Evolutionary conservation across 2,329 filamentous ascomycete species (phyloP), one percentile per base, ranked within the genome.

Genomic region (Aureobasidium sp.): DNA sequence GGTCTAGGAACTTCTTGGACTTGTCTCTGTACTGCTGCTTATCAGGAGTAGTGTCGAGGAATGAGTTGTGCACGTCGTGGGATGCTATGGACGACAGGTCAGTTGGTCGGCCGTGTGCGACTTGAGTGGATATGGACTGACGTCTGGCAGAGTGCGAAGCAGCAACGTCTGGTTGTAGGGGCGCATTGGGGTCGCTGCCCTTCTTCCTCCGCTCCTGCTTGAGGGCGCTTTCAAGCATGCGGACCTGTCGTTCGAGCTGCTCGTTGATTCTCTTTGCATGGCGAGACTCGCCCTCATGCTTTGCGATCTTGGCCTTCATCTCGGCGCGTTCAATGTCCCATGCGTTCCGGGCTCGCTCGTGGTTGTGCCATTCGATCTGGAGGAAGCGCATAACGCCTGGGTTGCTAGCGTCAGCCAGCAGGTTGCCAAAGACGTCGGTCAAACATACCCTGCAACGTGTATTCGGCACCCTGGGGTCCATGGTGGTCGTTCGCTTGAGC

Each of bases 311-410:
- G 67, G 90, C 91, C 79, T 96, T 96, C 94, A 99, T 97, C 78
- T 99, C 94, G 70, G 96, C 94, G 72, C 91, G 88, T 77, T 99
- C 94, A 73, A 99, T 99, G 76, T 99, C 94, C 94, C 94, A 99
- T 41, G 91, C 88, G 77, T 99, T 99, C 69, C 94, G 86, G 73
- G 97, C 94, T 76, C 94, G 89, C 77, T 99, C 94, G 75, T 99
- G 93, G 68, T 91, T 88, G 77, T 99, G 94, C 94, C 94, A 99
- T 83, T 99, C 93, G 52, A 94, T 94, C 78, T 99, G 94, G 42
- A 99, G 85, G 74, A 99, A 99, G 76, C 94, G 92, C 94, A 99
- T 99, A 39, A 99, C 94, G 72, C 94, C 90, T 57, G 94, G 68
- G 37, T 60, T 37, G 45, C 37, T n/a, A 45, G 39, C 13, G 53